Base-by-base conservation (phyloP, 2,329 filamentous ascomycete genomes). In the Elsinoe batatas region DNA sequence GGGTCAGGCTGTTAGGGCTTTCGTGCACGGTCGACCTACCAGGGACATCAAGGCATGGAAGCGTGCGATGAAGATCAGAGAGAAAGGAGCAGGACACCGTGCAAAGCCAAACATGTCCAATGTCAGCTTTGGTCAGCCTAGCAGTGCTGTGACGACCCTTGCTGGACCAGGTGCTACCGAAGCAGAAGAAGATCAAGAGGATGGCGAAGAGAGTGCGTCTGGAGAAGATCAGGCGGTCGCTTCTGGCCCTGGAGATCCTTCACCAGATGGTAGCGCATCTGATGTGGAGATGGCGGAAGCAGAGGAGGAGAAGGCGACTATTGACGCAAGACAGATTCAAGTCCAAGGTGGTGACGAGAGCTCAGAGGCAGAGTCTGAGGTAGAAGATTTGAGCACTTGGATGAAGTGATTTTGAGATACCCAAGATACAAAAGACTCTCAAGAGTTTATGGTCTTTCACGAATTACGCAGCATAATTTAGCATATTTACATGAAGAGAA, bases 1-100 rank as follows among this genome's bases (percentile, higher is more conserved):
- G 58, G 77, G 76, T 1, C 62, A 74, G 1, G 76, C 79, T 30
- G 74, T 55, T 0, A 22, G 6, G 13, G 37, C 38, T 12, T 55
- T 35, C 42, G 15, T 55, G 66, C 68, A 17, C 73, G 71, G 38
- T 74, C 77, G 53, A 68, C 67, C 0, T 64, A 71, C 6, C 2
- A 71, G 76, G 6, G 69, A 78, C 57, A 65, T 73, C 0, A 70
- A 69, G 47, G 71, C 71, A 58, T 79, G 74, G 72, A 70, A 73
- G 13, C 71, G 71, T 3, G 69, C 73, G 26, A 67, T 79, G 49
- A 72, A 70, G 10, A 55, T 55, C 5, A 61, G 78, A 6, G 70
- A 76, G 13, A 72, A 71, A 2, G 58, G 47, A 15, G 62, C 56
- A n/a, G 57, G 56, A 18, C 46, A 49, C 43, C 42, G 51, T 38